These are phyloP conservation scores for Vachellia pachyceras DNA, from an alignment of 306 rosid genomes.

Conservation along the genomic window DNA sequence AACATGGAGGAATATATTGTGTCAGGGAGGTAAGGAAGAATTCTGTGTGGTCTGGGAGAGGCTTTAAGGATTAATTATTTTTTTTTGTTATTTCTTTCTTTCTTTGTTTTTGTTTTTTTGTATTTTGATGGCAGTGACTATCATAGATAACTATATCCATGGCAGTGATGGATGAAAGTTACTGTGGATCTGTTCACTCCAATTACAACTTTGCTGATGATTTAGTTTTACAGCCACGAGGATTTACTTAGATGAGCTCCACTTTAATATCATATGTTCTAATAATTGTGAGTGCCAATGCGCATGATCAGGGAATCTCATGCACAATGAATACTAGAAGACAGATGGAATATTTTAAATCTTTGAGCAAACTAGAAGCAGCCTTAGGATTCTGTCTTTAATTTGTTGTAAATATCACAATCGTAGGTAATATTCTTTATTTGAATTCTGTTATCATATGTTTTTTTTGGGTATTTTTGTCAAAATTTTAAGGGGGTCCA, in stretches of 20 bases:
- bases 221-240: neutral
- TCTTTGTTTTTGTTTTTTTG: too few relatives aligned
- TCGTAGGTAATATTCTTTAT: neutral
- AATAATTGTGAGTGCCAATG: neutral
- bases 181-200: neutral
- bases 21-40: neutral
- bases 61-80: neutral
- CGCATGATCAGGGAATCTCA: neutral
- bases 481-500: slow-evolving; percentile 10
- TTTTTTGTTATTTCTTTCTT: too few relatives aligned
- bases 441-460: neutral
- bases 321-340: neutral
- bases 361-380: neutral
- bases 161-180: neutral
- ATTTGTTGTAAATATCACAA: neutral
- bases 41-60: neutral
- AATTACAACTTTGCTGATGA: neutral
- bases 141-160: neutral
- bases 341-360: neutral
- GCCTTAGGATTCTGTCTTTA: neutral
- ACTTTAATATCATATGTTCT: neutral
- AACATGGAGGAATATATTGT: too few relatives aligned
- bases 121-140: neutral
- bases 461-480: neutral
- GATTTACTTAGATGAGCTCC: neutral